Evolutionary conservation across 2,329 filamentous ascomycete species (phyloP).

Genomic region (Catunica adiposa): DNA sequence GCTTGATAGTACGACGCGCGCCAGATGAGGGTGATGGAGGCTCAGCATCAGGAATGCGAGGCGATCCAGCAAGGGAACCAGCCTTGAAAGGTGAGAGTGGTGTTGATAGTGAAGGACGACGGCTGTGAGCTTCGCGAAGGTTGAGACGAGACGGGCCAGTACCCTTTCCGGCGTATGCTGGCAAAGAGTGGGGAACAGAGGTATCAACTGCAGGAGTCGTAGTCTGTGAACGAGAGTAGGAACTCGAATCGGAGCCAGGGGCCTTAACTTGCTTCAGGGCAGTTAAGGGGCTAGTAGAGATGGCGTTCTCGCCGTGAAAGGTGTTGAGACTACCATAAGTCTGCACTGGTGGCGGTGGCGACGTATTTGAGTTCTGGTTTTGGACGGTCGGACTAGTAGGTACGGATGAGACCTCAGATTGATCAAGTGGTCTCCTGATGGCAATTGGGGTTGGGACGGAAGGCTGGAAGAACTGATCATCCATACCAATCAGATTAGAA

Average conservation of each 20-base stretch:
- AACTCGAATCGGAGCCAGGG: constrained; percentile 45
- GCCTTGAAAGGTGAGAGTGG: constrained; percentile 91
- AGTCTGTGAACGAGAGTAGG: constrained; percentile 32
- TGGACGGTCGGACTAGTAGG: background rate
- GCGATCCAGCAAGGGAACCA: constrained; percentile 82
- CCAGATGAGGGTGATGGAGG: constrained; percentile 34
- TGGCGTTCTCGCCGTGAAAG: constrained; percentile 62
- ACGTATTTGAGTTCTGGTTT: background rate
- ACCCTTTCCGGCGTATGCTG: constrained; percentile 20
- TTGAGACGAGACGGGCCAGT: constrained; percentile 9
- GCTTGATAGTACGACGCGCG: constrained; percentile 25
- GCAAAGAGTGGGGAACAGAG: constrained; percentile 35
- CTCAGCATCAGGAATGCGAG: constrained; percentile 36
- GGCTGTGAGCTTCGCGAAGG: constrained; percentile 5
- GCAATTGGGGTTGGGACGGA: constrained; percentile 44
- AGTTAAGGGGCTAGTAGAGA: constrained; percentile 75
- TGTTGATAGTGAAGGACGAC: constrained; percentile 74
- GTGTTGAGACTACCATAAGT: constrained; percentile 83
- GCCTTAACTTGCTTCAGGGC: constrained; percentile 55
- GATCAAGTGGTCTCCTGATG: constrained; percentile 13
- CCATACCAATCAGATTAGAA: constrained; percentile 81
- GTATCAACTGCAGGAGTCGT: constrained; percentile 23
- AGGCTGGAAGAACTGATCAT: constrained; percentile 74
- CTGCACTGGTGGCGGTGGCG: constrained; percentile 26
- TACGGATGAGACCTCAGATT: constrained; percentile 3